phyloP scores from a whole-genome alignment of 2,329 filamentous ascomycete species.

The Tolypocladium tropicale region DNA sequence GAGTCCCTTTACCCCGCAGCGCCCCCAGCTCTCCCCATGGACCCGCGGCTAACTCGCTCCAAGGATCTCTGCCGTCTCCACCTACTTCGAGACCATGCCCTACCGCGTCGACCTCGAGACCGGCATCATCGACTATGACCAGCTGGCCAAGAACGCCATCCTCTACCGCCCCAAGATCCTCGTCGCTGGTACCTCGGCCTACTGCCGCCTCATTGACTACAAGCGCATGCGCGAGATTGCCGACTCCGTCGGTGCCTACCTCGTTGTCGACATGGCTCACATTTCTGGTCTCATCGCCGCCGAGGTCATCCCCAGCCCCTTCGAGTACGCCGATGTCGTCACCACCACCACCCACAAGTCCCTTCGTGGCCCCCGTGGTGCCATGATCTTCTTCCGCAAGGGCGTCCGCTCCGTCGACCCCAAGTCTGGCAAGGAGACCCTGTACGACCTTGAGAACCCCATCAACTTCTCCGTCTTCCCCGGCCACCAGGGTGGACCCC shows the following conservation, averaged over 20 bases:
- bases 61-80: constrained; percentile 90
- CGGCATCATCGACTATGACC: constrained; percentile 94
- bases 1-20: constrained; percentile 18
- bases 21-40: neutral
- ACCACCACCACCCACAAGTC: constrained; percentile 99
- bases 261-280: constrained; percentile 96
- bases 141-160: constrained; percentile 77
- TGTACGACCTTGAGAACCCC: constrained; percentile 88
- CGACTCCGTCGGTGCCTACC: constrained; percentile 85
- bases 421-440: constrained; percentile 80
- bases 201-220: constrained; percentile 97
- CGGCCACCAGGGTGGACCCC: constrained; percentile 93
- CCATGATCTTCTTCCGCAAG: constrained; percentile 99
- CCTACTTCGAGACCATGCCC: constrained; percentile 98
- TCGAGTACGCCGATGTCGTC: constrained; percentile 87
- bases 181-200: constrained; percentile 92
- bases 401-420: constrained; percentile 81
- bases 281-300: constrained; percentile 94
- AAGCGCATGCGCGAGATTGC: constrained; percentile 92
- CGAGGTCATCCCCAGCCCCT: constrained; percentile 87
- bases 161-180: constrained; percentile 95
- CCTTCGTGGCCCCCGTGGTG: constrained; percentile 89
- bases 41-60: neutral
- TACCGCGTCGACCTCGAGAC: constrained; percentile 86
- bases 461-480: constrained; percentile 99